These are phyloP conservation scores for Euphorbia tirucalli DNA, from an alignment of 345 rosid genomes.

Conservation along the genomic window DNA sequence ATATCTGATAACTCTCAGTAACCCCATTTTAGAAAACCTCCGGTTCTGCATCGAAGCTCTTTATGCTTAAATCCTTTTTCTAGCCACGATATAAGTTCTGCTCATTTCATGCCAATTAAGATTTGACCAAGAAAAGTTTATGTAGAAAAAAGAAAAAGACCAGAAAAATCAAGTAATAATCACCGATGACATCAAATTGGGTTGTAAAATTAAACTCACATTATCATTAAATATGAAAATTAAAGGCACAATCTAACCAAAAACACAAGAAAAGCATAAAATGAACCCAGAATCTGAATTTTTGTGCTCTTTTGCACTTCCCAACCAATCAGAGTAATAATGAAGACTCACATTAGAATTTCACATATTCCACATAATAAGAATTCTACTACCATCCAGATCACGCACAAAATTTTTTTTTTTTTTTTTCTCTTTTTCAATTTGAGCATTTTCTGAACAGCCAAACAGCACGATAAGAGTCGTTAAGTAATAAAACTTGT, in stretches of 20 bases:
- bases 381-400: background rate
- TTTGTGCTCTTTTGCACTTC: background rate
- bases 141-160: background rate
- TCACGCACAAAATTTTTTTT: background rate
- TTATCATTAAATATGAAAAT: background rate
- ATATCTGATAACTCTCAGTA: background rate
- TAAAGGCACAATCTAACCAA: background rate
- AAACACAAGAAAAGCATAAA: background rate
- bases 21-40: background rate
- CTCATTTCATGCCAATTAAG: slow-evolving; percentile 6
- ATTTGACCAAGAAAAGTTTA: background rate
- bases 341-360: background rate
- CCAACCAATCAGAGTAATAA: background rate
- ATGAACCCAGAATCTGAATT: background rate
- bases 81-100: slow-evolving; percentile 6
- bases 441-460: background rate
- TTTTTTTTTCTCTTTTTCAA: background rate
- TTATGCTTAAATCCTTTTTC: background rate
- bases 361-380: background rate
- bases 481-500: background rate
- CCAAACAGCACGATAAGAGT: background rate
- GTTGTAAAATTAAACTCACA: background rate
- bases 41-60: background rate
- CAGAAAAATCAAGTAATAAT: background rate
- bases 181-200: background rate